phyloP scores from a whole-genome alignment of 768 basidiomycete species.

The Mycena polygramma region DNA sequence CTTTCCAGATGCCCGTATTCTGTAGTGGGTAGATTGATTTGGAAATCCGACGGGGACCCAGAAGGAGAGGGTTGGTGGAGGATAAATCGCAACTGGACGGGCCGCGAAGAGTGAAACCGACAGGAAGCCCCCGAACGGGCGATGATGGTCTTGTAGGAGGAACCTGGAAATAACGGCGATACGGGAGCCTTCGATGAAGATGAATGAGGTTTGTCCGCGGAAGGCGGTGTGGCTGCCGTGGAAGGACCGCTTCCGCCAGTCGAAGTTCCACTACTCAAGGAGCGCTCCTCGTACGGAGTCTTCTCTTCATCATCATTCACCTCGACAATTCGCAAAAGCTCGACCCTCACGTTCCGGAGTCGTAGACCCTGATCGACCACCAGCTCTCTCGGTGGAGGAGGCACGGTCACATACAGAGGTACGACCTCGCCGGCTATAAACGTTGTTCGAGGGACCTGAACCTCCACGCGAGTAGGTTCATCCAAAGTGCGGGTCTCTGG shows the following conservation, averaged over 20 bases:
- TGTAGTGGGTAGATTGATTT: constrained; percentile 56
- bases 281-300: constrained; percentile 54
- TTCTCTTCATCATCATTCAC: constrained; percentile 58
- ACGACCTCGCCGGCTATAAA: constrained; percentile 82
- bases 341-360: constrained; percentile 84
- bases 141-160: constrained; percentile 67
- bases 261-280: constrained; percentile 44
- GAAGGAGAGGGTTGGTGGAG: constrained; percentile 74
- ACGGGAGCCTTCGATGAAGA: constrained; percentile 56
- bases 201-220: constrained; percentile 47
- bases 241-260: constrained; percentile 48
- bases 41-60: constrained; percentile 62
- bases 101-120: constrained; percentile 83
- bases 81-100: constrained; percentile 84
- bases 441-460: constrained; percentile 78
- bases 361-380: constrained; percentile 79
- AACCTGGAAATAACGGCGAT: constrained; percentile 55
- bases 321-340: constrained; percentile 78
- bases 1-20: constrained; percentile 64
- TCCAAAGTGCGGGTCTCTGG: constrained; percentile 71
- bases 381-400: constrained; percentile 76
- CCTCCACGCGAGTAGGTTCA: constrained; percentile 75
- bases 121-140: constrained; percentile 93
- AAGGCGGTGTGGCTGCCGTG: constrained; percentile 39
- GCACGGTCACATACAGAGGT: constrained; percentile 84